phyloP scores from a whole-genome alignment of 148 eudicot genomes.

The Rheum nobile region DNA sequence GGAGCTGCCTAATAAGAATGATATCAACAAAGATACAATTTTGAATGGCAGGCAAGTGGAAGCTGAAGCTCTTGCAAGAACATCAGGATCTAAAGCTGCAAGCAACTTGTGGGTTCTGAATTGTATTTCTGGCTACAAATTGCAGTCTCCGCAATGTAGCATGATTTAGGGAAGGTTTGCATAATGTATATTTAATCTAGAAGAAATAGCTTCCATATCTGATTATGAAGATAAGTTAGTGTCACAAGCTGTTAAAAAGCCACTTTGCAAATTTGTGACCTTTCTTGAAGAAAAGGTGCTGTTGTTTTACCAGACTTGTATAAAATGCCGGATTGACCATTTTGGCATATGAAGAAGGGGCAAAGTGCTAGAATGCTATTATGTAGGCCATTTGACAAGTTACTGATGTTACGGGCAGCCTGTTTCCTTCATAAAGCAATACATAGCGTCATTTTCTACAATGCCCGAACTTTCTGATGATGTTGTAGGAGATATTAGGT shows the following conservation, averaged over 20 bases:
- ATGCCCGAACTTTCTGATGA: no score
- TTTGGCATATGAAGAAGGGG: no score
- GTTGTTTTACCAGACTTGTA: no score
- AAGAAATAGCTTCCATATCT: not conserved
- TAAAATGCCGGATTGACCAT: no score
- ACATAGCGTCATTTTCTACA: no score
- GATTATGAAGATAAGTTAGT: no score
- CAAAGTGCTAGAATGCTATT: not conserved
- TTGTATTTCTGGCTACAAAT: constrained; percentile 63
- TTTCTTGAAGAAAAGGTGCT: no score
- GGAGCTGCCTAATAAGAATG: constrained; percentile 49
- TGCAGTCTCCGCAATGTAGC: constrained; percentile 23
- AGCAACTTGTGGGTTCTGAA: constrained; percentile 74
- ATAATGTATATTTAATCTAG: not conserved
- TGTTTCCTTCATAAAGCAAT: no score
- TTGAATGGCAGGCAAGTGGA: constrained; percentile 31
- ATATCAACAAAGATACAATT: constrained; percentile 24
- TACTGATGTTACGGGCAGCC: no score
- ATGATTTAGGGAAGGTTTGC: not conserved
- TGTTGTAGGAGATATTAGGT: no score
- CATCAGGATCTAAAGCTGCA: constrained; percentile 37
- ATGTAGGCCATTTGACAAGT: no score
- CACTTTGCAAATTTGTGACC: no score
- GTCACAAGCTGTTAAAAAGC: not conserved
- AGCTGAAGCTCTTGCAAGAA: constrained; percentile 62